Conservation (phyloP, 768 basidiomycete species). For the Leucocoprinus sp. region DNA sequence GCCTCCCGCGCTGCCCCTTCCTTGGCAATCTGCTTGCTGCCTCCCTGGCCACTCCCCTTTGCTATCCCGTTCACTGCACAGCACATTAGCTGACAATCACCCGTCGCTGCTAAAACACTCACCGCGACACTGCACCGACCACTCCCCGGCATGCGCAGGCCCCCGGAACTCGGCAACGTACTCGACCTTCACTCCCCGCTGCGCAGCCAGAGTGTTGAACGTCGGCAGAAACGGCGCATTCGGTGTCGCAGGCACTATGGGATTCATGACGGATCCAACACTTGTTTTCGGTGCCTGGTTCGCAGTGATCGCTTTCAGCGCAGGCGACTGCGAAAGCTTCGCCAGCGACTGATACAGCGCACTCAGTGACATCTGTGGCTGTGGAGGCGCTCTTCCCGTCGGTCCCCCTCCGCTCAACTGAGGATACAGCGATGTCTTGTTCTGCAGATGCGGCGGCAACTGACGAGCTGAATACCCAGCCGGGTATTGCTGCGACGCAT, state of each 20-base stretch:
- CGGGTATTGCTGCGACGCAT: conserved; percentile 2
- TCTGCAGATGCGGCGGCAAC: conserved; percentile 8
- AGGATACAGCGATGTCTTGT: background rate
- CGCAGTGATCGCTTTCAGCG: conserved; percentile 1
- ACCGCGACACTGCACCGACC: conserved; percentile 66
- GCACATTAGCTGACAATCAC: conserved; percentile 5
- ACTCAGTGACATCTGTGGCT: background rate
- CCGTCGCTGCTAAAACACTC: conserved; percentile 20
- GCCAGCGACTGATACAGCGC: conserved; percentile 3
- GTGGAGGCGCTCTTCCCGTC: too few relatives aligned
- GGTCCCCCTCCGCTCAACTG: too few relatives aligned
- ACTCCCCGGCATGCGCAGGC: conserved; percentile 59
- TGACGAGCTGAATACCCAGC: conserved; percentile 4
- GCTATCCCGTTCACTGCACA: conserved; percentile 58
- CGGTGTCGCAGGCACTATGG: conserved; percentile 57
- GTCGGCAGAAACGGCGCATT: conserved; percentile 56
- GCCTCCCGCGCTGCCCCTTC: conserved; percentile 70
- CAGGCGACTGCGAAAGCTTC: conserved; percentile 7
- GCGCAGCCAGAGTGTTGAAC: conserved; percentile 67
- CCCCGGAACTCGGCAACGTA: conserved; percentile 56
- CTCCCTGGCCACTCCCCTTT: conserved; percentile 58
- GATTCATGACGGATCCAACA: conserved; percentile 29
- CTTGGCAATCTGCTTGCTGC: conserved; percentile 69
- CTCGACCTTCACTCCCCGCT: conserved; percentile 53
- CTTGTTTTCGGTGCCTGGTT: conserved; percentile 4